Evolutionary conservation across 2,329 filamentous ascomycete species (phyloP).

Genomic region (Paraconiothyrium sp.): DNA sequence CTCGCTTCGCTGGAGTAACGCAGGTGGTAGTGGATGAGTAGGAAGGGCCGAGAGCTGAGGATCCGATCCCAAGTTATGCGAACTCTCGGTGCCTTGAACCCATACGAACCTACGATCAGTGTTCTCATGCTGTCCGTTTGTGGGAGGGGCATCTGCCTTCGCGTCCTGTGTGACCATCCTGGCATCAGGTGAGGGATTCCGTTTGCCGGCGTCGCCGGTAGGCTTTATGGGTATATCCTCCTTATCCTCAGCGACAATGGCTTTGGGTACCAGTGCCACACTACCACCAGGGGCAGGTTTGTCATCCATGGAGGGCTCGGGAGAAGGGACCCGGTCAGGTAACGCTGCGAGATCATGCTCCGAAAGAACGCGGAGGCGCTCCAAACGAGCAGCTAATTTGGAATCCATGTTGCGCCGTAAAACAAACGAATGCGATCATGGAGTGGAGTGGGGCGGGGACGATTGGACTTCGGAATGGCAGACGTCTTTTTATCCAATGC

Average conservation of each 20-base stretch:
- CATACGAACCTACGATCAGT: conserved; percentile 34
- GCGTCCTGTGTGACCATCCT: neutral
- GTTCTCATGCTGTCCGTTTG: conserved; percentile 15
- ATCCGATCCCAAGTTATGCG: conserved; percentile 31
- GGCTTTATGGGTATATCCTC: neutral
- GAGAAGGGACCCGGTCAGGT: conserved; percentile 28
- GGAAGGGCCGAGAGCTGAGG: conserved; percentile 19
- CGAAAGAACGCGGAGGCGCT: conserved; percentile 32
- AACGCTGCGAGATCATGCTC: conserved; percentile 37
- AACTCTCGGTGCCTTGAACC: conserved; percentile 31
- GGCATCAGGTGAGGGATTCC: conserved; percentile 4
- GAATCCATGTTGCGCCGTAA: conserved; percentile 28
- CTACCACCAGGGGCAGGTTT: conserved; percentile 27
- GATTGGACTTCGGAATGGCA: neutral
- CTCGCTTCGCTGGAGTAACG: conserved; percentile 39
- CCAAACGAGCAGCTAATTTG: conserved; percentile 29
- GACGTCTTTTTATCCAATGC: neutral
- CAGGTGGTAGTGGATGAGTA: conserved; percentile 24
- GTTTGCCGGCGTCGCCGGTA: conserved; percentile 23
- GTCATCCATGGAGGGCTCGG: conserved; percentile 25
- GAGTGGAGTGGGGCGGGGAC: neutral
- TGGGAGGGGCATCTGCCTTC: neutral
- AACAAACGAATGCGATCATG: neutral
- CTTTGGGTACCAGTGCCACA: conserved; percentile 26
- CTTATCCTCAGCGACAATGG: neutral